Percentiles rank a stretch among this genome's conserved stretches.
phyloP scores from a whole-genome alignment of 2,329 filamentous ascomycete species.

The Calonectria naviculata region DNA sequence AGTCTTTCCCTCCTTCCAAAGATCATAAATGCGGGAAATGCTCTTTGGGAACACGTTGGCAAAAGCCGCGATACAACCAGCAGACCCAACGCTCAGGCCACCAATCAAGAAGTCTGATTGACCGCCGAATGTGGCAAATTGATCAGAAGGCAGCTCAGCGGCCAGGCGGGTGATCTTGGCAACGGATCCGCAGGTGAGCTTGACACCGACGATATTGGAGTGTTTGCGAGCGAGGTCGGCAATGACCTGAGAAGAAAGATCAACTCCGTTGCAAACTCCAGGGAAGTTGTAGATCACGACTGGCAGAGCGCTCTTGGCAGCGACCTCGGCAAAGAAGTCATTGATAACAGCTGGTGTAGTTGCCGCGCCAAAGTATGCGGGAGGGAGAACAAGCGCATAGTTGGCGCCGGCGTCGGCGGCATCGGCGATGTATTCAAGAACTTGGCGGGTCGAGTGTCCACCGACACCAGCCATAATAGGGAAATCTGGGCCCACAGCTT shows the following conservation, averaged over 20 bases:
- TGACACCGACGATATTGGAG: conserved; percentile 74
- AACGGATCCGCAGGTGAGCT: conserved; percentile 78
- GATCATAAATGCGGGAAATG: conserved; percentile 67
- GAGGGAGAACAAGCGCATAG: conserved; percentile 70
- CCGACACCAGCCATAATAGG: conserved; percentile 81
- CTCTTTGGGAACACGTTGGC: conserved; percentile 71
- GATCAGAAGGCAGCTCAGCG: conserved; percentile 58
- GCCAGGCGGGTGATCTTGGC: conserved; percentile 75
- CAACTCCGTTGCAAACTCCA: conserved; percentile 74
- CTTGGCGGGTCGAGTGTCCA: conserved; percentile 73
- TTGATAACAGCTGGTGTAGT: conserved; percentile 68
- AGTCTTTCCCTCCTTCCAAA: conserved; percentile 67
- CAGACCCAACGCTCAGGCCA: conserved; percentile 66
- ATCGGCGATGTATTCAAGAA: conserved; percentile 69
- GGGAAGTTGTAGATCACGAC: conserved; percentile 79
- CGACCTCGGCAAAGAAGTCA: conserved; percentile 69
- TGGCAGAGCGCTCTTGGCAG: conserved; percentile 61
- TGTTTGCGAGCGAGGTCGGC: conserved; percentile 34
- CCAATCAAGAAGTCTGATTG: conserved; percentile 80
- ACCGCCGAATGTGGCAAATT: conserved; percentile 77
- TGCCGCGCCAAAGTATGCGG: conserved; percentile 73
- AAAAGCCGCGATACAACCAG: conserved; percentile 71
- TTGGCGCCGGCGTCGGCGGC: conserved; percentile 70
- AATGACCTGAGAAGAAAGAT: conserved; percentile 73
- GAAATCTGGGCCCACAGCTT: conserved; percentile 85